These are phyloP conservation scores for Lagenidium giganteum DNA, from an alignment of 352 stramenopile species.

Conservation along the genomic window DNA sequence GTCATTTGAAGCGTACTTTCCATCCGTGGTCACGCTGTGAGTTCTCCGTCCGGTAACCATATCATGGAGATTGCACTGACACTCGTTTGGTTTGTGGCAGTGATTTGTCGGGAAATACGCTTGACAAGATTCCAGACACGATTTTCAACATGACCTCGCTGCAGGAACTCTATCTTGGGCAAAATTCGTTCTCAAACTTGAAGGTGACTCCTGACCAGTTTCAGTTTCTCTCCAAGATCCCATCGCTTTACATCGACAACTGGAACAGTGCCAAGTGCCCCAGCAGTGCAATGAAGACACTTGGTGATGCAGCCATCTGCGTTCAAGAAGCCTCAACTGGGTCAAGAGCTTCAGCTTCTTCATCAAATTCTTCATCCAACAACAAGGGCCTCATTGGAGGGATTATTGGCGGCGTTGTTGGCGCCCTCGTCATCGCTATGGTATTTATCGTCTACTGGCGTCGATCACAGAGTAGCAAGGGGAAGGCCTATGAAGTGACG, in stretches of 20 bases:
- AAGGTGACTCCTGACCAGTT: slow-evolving; percentile 20
- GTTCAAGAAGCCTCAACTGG: slow-evolving; percentile 13
- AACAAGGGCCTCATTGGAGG: slow-evolving; percentile 30
- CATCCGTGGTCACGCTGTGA: slow-evolving; percentile 43
- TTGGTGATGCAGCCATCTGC: slow-evolving; percentile 36
- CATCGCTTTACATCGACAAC: slow-evolving; percentile 36
- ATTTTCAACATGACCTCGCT: slow-evolving; percentile 47
- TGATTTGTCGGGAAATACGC: slow-evolving; percentile 46
- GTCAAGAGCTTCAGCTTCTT: not conserved
- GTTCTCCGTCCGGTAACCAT: no score
- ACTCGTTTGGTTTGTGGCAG: no score
- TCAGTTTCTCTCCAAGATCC: slow-evolving; percentile 27
- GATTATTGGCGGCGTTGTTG: slow-evolving; percentile 28
- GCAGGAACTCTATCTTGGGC: slow-evolving; percentile 30
- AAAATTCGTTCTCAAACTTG: slow-evolving; percentile 51
- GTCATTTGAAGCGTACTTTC: slow-evolving; percentile 39
- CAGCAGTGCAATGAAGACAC: slow-evolving; percentile 12
- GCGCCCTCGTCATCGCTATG: slow-evolving; percentile 23
- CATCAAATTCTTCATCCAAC: slow-evolving; percentile 11
- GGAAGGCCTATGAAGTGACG: not conserved
- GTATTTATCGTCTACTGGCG: slow-evolving; percentile 4
- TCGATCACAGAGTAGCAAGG: not conserved
- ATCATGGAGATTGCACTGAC: no score
- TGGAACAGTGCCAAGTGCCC: slow-evolving; percentile 17
- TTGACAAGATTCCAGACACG: slow-evolving; percentile 35